These are phyloP conservation scores for Cyberlindnera sargentensis DNA, from an alignment of 805 yeast genomes.

Conservation along the genomic window DNA sequence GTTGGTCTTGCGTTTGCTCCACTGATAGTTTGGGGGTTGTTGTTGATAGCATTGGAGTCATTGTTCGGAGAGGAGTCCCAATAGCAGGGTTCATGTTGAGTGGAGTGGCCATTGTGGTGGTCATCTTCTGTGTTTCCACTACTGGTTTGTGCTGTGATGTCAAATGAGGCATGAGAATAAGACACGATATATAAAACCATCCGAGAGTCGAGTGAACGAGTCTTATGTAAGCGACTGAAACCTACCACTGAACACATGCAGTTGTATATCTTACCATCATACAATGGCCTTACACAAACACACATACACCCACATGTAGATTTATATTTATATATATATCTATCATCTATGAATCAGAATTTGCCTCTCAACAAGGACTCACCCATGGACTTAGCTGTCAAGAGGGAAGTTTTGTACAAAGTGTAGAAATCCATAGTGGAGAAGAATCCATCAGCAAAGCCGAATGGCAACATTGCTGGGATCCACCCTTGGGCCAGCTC, in stretches of 20 bases:
- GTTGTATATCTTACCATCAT: too few relatives aligned
- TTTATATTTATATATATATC: too few relatives aligned
- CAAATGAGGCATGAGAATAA: too few relatives aligned
- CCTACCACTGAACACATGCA: too few relatives aligned
- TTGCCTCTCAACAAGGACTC: conserved; percentile 64
- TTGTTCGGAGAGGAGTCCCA: neutral
- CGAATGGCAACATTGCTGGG: conserved; percentile 96
- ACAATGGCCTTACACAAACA: too few relatives aligned
- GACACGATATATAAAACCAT: too few relatives aligned
- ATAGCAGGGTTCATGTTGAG: neutral
- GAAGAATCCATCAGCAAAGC: conserved; percentile 70
- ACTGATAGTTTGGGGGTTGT: neutral
- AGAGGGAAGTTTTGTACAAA: conserved; percentile 54
- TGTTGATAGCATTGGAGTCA: neutral
- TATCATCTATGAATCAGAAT: conserved; percentile 26
- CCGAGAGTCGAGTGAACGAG: too few relatives aligned
- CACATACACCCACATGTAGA: too few relatives aligned
- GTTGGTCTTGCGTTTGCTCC: neutral
- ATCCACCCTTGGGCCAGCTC: conserved; percentile 99
- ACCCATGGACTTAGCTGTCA: conserved; percentile 76
- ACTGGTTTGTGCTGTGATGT: too few relatives aligned
- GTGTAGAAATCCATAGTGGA: conserved; percentile 78
- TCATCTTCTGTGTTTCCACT: too few relatives aligned
- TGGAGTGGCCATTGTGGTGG: neutral
- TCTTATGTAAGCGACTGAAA: too few relatives aligned